Percentiles rank a stretch among this genome's conserved stretches.
Evolutionary conservation across 306 rosid species (phyloP).

Genomic region (Astragalus glycyphyllos): DNA sequence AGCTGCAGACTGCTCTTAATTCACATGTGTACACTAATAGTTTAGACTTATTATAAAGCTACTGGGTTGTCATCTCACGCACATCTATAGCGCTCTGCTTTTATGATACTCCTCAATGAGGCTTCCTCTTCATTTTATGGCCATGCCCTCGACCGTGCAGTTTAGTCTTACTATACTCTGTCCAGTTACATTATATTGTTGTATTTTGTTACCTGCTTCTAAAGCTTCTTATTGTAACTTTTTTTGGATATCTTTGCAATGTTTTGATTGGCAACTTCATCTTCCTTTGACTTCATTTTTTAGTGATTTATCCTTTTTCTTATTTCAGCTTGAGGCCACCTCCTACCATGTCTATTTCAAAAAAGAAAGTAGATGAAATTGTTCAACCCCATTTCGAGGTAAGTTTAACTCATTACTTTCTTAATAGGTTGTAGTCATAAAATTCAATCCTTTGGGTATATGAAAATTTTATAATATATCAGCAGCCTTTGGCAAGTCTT

Average conservation of each 20-base stretch:
- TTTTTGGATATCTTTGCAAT: neutral
- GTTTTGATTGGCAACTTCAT: constrained; percentile 27
- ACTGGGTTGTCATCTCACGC: neutral
- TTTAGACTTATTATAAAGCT: constrained; percentile 7
- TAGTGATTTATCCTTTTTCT: constrained; percentile 34
- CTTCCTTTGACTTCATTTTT: constrained; percentile 14
- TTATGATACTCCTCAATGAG: constrained; percentile 8
- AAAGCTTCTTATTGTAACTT: constrained; percentile 8
- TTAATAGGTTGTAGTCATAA: constrained; percentile 27
- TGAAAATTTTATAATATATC: neutral
- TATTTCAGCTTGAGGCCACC: constrained; percentile 72
- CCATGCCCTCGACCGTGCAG: constrained; percentile 15
- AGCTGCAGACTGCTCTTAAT: neutral
- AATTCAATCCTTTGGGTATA: constrained; percentile 26
- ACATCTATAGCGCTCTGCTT: constrained; percentile 2
- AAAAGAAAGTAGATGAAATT: constrained; percentile 66
- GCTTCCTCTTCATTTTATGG: neutral
- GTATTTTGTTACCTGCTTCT: constrained; percentile 15
- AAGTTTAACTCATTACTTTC: constrained; percentile 31
- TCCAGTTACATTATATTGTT: constrained; percentile 15
- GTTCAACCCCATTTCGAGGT: constrained; percentile 66
- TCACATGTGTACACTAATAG: neutral
- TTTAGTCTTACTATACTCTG: constrained; percentile 15
- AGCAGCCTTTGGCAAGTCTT: neutral
- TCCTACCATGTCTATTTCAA: constrained; percentile 41